Percentiles rank a stretch among this genome's conserved stretches.
Conservation (phyloP, 176 grass and related monocot genomes). For the Panicum miliaceum region DNA sequence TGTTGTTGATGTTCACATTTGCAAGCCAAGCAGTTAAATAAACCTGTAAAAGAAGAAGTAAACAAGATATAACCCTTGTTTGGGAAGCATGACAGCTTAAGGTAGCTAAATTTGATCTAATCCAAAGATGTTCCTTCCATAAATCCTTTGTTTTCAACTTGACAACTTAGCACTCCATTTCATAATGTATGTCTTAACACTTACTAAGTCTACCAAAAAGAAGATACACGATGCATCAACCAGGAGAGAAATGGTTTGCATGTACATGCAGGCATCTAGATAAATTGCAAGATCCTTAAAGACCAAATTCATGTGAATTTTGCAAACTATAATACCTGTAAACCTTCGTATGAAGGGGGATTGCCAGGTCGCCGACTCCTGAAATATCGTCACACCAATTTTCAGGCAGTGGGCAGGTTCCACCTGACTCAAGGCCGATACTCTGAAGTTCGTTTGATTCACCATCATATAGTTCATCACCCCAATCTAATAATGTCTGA, state of each 20-base stretch:
- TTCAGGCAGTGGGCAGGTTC: constrained; percentile 47
- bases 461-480: constrained; percentile 67
- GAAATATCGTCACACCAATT: constrained; percentile 44
- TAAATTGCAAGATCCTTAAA: neutral
- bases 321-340: constrained; percentile 60
- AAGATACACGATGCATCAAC: neutral
- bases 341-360: constrained; percentile 51
- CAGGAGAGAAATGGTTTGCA: constrained; percentile 14
- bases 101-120: constrained; percentile 5
- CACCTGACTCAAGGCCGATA: constrained; percentile 57
- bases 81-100: constrained; percentile 15
- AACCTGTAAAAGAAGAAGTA: constrained; percentile 52
- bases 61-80: constrained; percentile 14
- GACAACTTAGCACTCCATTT: neutral
- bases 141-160: constrained; percentile 19
- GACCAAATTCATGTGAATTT: neutral
- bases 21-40: constrained; percentile 66
- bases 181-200: neutral
- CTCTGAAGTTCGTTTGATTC: constrained; percentile 62
- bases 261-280: neutral
- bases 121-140: constrained; percentile 17
- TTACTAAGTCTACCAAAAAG: neutral
- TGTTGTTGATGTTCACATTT: constrained; percentile 60
- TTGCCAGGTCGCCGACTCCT: constrained; percentile 20
- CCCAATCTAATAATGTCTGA: constrained; percentile 47